Conservation (phyloP, 208 protist species). For the Tritrichomonas musculus region DNA sequence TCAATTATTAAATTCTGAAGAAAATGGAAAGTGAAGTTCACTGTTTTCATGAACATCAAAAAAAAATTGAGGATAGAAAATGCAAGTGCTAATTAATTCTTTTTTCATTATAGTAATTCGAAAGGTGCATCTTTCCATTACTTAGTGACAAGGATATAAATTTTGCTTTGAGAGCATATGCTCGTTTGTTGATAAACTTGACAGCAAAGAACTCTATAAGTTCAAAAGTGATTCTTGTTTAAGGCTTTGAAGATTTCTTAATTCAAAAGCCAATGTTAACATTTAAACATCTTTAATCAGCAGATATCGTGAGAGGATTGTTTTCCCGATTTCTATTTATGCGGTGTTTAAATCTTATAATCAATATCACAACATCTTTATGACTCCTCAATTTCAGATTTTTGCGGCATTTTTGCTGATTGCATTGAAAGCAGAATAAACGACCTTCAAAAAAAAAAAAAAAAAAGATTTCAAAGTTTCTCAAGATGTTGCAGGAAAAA, state of each 20-base stretch:
- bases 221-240: not conserved
- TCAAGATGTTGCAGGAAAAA: not conserved
- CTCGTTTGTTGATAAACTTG: not conserved
- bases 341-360: not conserved
- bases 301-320: not conserved
- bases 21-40: too few relatives aligned
- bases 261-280: not conserved
- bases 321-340: not conserved
- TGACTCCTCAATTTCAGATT: not conserved
- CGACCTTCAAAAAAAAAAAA: not conserved
- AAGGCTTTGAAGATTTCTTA: not conserved
- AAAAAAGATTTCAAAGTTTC: not conserved
- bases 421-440: not conserved
- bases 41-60: too few relatives aligned
- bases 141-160: not conserved
- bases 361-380: not conserved
- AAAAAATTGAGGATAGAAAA: too few relatives aligned
- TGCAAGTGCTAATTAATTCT: too few relatives aligned
- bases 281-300: not conserved
- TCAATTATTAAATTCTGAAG: too few relatives aligned
- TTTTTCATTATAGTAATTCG: too few relatives aligned
- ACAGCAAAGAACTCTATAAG: not conserved
- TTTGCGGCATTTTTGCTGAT: not conserved
- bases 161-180: not conserved
- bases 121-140: not conserved